Percentiles rank a stretch among this genome's conserved stretches.
Conservation (phyloP, 768 basidiomycete species). For the Trichaptum fuscoviolaceum region DNA sequence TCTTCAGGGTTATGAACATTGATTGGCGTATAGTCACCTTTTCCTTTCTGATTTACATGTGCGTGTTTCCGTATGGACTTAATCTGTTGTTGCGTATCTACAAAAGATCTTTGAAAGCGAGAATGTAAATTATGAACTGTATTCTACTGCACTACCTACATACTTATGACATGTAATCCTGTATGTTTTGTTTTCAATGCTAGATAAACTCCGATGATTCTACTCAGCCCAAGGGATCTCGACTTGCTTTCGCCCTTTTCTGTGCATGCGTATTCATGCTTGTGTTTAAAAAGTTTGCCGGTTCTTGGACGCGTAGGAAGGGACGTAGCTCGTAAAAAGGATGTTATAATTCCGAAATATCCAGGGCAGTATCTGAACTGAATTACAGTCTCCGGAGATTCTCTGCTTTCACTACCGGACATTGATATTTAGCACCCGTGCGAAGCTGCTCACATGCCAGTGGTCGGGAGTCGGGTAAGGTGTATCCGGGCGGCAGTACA, state of each 20-base stretch:
- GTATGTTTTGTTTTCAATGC: not conserved
- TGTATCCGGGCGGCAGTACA: not conserved
- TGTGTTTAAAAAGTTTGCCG: too few species aligned
- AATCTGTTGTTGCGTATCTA: not conserved
- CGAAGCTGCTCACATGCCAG: not conserved
- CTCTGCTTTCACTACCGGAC: not conserved
- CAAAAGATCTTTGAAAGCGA: not conserved
- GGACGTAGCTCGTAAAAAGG: too few species aligned
- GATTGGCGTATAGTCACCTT: not conserved
- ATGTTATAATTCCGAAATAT: not conserved
- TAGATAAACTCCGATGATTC: not conserved
- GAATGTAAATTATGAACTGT: not conserved
- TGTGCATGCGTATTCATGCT: too few species aligned
- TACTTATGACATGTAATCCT: not conserved
- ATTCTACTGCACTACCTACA: not conserved
- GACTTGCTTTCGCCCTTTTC: too few species aligned
- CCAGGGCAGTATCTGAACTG: not conserved
- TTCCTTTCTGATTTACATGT: not conserved
- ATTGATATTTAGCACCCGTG: not conserved
- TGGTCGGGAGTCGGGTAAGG: not conserved
- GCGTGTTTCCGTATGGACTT: not conserved
- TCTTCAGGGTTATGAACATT: not conserved
- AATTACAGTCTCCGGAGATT: not conserved
- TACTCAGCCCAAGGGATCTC: too few species aligned
- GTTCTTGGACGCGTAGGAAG: not conserved